Evolutionary conservation across 768 basidiomycete genomes (phyloP).

Genomic region (Tulasnella sp.): DNA sequence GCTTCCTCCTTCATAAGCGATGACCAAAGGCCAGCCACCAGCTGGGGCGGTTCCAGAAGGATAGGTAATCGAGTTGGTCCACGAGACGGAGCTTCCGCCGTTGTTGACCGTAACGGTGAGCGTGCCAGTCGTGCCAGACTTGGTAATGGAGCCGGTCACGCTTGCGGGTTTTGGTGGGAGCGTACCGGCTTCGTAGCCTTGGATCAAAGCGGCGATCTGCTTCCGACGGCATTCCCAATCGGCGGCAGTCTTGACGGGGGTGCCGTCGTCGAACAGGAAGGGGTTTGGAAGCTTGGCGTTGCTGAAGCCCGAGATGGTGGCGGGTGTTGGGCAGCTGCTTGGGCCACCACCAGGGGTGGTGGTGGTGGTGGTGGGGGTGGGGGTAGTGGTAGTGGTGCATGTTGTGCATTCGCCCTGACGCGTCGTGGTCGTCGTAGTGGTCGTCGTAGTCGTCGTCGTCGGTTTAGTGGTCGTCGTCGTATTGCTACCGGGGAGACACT

Average conservation of each 20-base stretch:
- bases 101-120: slow-evolving; percentile 50
- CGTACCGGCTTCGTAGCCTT: slow-evolving; percentile 51
- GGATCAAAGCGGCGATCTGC: slow-evolving; percentile 49
- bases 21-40: slow-evolving; percentile 51
- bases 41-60: slow-evolving; percentile 35
- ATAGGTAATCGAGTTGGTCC: slow-evolving; percentile 45
- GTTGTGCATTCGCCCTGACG: not conserved
- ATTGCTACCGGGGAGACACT: not conserved
- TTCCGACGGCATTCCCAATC: slow-evolving; percentile 52
- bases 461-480: not conserved
- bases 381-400: not conserved
- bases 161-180: slow-evolving; percentile 47
- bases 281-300: slow-evolving; percentile 47
- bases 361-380: not conserved
- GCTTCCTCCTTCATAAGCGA: slow-evolving; percentile 48
- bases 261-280: slow-evolving; percentile 50
- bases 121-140: slow-evolving; percentile 33
- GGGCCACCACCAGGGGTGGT: not conserved
- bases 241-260: slow-evolving; percentile 43
- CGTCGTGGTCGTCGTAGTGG: not conserved
- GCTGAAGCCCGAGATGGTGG: not conserved
- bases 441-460: not conserved
- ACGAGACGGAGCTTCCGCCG: slow-evolving; percentile 48
- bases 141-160: slow-evolving; percentile 42
- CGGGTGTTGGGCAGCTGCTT: not conserved